Percentiles rank a stretch among this genome's conserved stretches.
phyloP scores from a whole-genome alignment of 768 basidiomycete species.

The Phanerodontia chrysosporium region DNA sequence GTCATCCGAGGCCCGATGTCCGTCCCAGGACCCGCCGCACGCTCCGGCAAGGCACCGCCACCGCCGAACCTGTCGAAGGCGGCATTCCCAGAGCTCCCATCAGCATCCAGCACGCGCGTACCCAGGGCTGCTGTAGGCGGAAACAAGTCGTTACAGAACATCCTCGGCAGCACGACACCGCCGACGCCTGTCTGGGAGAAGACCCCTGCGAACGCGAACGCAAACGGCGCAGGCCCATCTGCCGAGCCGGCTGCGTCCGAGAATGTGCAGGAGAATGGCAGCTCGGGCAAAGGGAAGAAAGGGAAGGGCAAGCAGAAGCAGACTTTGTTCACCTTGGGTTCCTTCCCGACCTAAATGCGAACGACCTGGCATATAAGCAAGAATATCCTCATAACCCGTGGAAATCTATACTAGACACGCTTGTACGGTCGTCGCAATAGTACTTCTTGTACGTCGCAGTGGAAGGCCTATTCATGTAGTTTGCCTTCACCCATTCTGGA shows the following conservation, averaged over 20 bases:
- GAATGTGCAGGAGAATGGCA: not conserved
- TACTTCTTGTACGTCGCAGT: not conserved
- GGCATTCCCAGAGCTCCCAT: conserved; percentile 70
- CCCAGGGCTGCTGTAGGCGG: conserved; percentile 49
- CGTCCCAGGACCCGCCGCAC: conserved; percentile 22
- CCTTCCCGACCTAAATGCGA: conserved; percentile 36
- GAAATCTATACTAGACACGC: not conserved
- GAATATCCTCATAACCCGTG: not conserved
- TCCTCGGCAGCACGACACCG: conserved; percentile 47
- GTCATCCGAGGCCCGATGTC: conserved; percentile 25
- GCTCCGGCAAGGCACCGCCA: conserved; percentile 12
- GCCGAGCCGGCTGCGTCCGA: conserved; percentile 7
- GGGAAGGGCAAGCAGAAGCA: conserved; percentile 83
- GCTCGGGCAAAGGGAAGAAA: conserved; percentile 57
- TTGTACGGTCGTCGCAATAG: not conserved
- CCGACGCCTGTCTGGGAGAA: conserved; percentile 27
- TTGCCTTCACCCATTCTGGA: too few relatives aligned
- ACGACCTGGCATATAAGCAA: not conserved
- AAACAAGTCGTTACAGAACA: conserved; percentile 64
- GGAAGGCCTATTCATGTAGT: too few relatives aligned
- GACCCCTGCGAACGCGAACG: conserved; percentile 12
- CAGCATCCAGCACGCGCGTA: conserved; percentile 32
- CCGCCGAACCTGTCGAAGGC: conserved; percentile 46
- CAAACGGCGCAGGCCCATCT: conserved; percentile 7
- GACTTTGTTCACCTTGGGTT: conserved; percentile 67